A percentile compares a stretch with the other conserved stretches of the same genome.
phyloP scores from a whole-genome alignment of 2,329 filamentous ascomycete genomes.

The Diaporthe amygdali region DNA sequence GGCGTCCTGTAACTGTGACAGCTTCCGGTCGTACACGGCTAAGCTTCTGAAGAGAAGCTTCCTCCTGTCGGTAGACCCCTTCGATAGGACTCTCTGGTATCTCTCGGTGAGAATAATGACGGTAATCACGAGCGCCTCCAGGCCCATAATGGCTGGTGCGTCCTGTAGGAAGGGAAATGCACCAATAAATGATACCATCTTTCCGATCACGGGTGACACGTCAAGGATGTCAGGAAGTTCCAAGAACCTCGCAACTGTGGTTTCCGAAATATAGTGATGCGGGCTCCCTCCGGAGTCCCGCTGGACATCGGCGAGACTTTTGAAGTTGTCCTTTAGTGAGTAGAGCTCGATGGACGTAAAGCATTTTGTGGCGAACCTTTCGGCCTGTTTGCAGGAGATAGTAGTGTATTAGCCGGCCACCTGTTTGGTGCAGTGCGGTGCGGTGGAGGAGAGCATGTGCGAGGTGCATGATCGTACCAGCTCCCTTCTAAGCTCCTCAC shows the following conservation, averaged over 20 bases:
- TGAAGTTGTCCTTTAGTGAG: slow-evolving; percentile 76
- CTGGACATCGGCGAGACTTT: slow-evolving; percentile 69
- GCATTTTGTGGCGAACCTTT: slow-evolving; percentile 71
- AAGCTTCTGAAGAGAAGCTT: slow-evolving; percentile 74
- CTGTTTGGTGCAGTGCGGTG: neutral
- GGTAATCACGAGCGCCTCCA: slow-evolving; percentile 74
- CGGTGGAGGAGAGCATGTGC: neutral
- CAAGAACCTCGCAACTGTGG: slow-evolving; percentile 73
- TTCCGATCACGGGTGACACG: slow-evolving; percentile 72
- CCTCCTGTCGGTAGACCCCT: slow-evolving; percentile 60
- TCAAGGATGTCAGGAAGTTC: slow-evolving; percentile 74
- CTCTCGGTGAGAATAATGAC: slow-evolving; percentile 75
- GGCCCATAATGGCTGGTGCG: slow-evolving; percentile 71
- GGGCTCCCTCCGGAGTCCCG: slow-evolving; percentile 47
- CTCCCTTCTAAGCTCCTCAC: slow-evolving; percentile 56
- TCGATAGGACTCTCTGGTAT: slow-evolving; percentile 67
- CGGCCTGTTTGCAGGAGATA: slow-evolving; percentile 48
- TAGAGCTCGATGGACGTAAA: slow-evolving; percentile 76
- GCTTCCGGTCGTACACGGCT: slow-evolving; percentile 71
- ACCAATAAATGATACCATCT: slow-evolving; percentile 73
- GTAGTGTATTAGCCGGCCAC: slow-evolving; percentile 13
- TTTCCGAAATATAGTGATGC: slow-evolving; percentile 68
- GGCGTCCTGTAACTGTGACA: slow-evolving; percentile 40
- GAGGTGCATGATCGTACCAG: slow-evolving; percentile 46
- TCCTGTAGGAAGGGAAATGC: slow-evolving; percentile 76